phyloP scores from a whole-genome alignment of 768 basidiomycete species.

The Hebeloma cylindrosporum region DNA sequence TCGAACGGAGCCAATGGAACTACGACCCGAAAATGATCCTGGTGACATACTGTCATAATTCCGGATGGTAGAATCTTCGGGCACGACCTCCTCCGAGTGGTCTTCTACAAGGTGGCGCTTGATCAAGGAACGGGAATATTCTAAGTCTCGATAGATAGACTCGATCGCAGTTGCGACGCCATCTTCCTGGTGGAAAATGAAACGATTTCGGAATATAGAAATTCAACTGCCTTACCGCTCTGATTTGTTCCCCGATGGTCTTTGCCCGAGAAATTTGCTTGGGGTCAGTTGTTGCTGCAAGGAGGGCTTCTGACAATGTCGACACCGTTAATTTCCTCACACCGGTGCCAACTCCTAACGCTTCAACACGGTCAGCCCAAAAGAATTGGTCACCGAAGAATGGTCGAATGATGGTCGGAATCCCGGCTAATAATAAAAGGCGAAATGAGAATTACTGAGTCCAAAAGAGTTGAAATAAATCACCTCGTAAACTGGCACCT shows the following conservation, averaged over 20 bases:
- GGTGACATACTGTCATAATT: slow-evolving; percentile 29
- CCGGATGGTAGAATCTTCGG: slow-evolving; percentile 40
- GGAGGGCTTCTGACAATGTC: slow-evolving; percentile 73
- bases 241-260: slow-evolving; percentile 83
- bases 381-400: slow-evolving; percentile 99
- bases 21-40: slow-evolving; percentile 48
- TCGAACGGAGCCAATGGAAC: slow-evolving; percentile 54
- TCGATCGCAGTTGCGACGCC: slow-evolving; percentile 94
- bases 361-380: slow-evolving; percentile 98
- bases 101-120: slow-evolving; percentile 51
- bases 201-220: neutral
- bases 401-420: slow-evolving; percentile 93
- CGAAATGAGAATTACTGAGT: slow-evolving; percentile 2
- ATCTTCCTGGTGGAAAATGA: slow-evolving; percentile 63
- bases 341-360: slow-evolving; percentile 85
- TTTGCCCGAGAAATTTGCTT: slow-evolving; percentile 89
- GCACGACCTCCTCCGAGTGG: slow-evolving; percentile 33
- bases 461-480: slow-evolving; percentile 14
- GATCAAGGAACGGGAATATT: slow-evolving; percentile 88
- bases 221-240: slow-evolving; percentile 55
- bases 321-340: slow-evolving; percentile 87
- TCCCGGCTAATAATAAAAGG: slow-evolving; percentile 59
- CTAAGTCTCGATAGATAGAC: slow-evolving; percentile 93
- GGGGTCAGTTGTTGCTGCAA: slow-evolving; percentile 78
- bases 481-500: slow-evolving; percentile 90